Percentiles rank a stretch among this genome's conserved stretches.
Conservation (phyloP, 2,329 filamentous ascomycete species). For the Hymenoscyphus linearis region DNA sequence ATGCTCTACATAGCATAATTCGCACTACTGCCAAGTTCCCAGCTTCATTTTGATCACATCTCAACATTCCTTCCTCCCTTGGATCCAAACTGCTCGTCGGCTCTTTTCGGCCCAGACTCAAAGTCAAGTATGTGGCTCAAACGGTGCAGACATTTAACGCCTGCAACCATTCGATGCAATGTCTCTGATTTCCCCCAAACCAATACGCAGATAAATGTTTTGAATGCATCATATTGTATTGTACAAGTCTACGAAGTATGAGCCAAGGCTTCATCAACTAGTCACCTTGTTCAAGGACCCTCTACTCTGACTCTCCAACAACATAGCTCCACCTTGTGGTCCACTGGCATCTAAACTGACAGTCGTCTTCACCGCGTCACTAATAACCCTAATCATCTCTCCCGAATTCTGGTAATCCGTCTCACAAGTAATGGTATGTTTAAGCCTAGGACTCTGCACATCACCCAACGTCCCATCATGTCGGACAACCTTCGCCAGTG, state of each 20-base stretch:
- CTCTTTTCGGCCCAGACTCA: background rate
- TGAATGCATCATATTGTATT: background rate
- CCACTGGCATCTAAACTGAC: constrained; percentile 66
- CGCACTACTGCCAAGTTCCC: background rate
- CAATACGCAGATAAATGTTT: background rate
- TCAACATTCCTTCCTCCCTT: background rate
- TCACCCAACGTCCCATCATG: constrained; percentile 14
- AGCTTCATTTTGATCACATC: background rate
- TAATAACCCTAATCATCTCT: constrained; percentile 69
- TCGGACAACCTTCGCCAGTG: constrained; percentile 25
- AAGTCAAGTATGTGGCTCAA: background rate
- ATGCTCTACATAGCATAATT: background rate
- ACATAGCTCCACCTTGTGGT: constrained; percentile 57
- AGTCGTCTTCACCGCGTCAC: constrained; percentile 66
- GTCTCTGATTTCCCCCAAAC: background rate
- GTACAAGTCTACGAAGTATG: background rate
- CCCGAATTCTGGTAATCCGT: constrained; percentile 75
- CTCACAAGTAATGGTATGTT: constrained; percentile 54
- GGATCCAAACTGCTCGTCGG: background rate
- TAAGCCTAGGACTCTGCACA: constrained; percentile 19
- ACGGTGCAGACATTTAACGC: background rate
- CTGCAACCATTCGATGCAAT: background rate
- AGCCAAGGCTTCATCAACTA: background rate
- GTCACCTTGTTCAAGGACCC: constrained; percentile 1
- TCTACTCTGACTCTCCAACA: constrained; percentile 54